Base-by-base conservation (phyloP, 164 flowering plant species). In the Amborella trichopoda region DNA sequence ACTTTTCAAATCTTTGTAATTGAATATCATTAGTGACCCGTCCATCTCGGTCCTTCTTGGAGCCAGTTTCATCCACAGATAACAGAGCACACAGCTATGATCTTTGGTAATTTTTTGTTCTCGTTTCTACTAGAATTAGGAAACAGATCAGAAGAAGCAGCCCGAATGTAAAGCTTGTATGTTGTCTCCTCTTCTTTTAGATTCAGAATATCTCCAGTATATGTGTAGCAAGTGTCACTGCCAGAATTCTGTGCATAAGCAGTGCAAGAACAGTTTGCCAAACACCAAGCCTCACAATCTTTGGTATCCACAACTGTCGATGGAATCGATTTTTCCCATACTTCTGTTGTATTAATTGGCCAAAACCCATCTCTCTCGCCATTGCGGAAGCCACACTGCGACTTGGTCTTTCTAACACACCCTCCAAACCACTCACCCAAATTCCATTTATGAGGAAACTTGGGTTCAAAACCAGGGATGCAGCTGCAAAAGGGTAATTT, bases 401-500 rank as follows among this genome's bases (percentile, higher is more conserved):
- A n/a, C 1, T 51, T 39, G 1, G 48, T 50, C 19, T 32, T 61
- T 45, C 80, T 49, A 11, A 52, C 57, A 30, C 89, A 80, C 11
- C 84, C 84, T 22, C 13, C 48, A 0, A 70, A 56, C 56, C 60
- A 50, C 30, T 62, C 58, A 2, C 20, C 20, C 6, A 19, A 3
- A 0, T 16, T n/a, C 80, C 80, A 73, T 0, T 53, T 48, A 5
- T 39, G 9, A 2, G 23, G 64, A 3, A 32, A 45, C 16, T 28
- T 64, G 0, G 78, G 82, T n/a, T 11, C 32, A 26, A 81, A 78
- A 1, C 77, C 73, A 2, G 28, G 2, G 55, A 76, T 19, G 49
- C 82, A 76, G 8, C 22, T 19, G 40, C 89, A 78, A 0, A 32
- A 5, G 0, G 58, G 56, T 6, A 48, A 43, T 1, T 21, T 34